phyloP scores from a whole-genome alignment of 441 rosid species.

The Isatis lusitanica region DNA sequence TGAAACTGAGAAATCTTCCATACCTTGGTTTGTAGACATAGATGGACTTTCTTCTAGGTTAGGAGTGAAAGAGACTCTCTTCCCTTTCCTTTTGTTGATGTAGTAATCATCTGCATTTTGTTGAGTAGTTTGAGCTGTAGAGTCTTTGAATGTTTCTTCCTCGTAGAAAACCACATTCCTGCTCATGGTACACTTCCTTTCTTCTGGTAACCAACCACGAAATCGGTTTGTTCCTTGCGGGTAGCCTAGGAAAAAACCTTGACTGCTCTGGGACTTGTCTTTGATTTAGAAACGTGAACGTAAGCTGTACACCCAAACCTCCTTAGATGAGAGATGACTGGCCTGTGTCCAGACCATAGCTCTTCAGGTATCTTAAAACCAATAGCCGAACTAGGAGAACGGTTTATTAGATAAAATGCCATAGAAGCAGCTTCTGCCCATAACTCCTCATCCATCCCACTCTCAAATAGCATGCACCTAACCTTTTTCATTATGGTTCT shows the following conservation, averaged over 20 bases:
- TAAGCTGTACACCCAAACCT: background rate
- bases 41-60: too few relatives aligned
- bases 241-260: background rate
- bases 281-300: background rate
- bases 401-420: background rate
- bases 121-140: too few relatives aligned
- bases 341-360: background rate
- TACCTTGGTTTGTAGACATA: too few relatives aligned
- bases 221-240: background rate
- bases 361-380: background rate
- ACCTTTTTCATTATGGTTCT: background rate
- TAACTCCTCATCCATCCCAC: background rate
- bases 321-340: background rate
- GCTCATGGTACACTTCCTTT: background rate
- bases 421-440: background rate
- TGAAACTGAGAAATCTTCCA: too few relatives aligned
- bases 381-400: background rate
- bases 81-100: too few relatives aligned
- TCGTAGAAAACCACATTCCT: background rate
- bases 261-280: background rate
- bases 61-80: fast-evolving
- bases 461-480: background rate
- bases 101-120: too few relatives aligned
- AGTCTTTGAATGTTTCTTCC: too few relatives aligned
- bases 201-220: background rate